A percentile compares a stretch with the other conserved stretches of the same genome.
phyloP scores from a whole-genome alignment of 2,329 filamentous ascomycete genomes.

The Penicillium sp. region DNA sequence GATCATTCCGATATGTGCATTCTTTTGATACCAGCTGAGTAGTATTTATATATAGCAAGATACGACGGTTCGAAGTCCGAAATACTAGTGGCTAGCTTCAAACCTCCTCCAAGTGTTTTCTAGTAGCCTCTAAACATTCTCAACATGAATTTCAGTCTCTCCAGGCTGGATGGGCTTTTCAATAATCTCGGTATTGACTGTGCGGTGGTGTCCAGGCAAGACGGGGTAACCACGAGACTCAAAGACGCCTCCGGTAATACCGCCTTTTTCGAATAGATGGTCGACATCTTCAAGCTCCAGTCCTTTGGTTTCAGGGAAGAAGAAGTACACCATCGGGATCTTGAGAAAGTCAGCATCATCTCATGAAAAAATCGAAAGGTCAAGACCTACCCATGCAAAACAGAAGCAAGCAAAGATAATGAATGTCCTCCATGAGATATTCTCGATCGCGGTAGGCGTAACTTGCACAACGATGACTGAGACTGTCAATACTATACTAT shows the following conservation, averaged over 20 bases:
- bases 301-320: slow-evolving; percentile 68
- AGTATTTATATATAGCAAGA: no score
- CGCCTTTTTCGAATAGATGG: slow-evolving; percentile 44
- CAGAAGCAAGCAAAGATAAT: slow-evolving; percentile 35
- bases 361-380: neutral
- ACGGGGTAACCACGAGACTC: slow-evolving; percentile 26
- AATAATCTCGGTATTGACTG: slow-evolving; percentile 16
- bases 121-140: neutral
- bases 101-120: no score
- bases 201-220: slow-evolving; percentile 21
- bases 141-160: slow-evolving; percentile 2
- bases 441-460: slow-evolving; percentile 28
- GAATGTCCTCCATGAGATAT: slow-evolving; percentile 37
- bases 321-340: slow-evolving; percentile 63
- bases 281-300: slow-evolving; percentile 68
- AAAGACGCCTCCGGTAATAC: slow-evolving; percentile 44
- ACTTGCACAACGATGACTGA: slow-evolving; percentile 13
- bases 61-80: no score
- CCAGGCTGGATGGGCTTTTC: slow-evolving; percentile 13
- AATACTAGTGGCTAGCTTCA: no score
- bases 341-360: slow-evolving; percentile 21
- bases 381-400: slow-evolving; percentile 23
- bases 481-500: slow-evolving; percentile 17
- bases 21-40: no score
- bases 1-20: no score